Percentiles rank a stretch among this genome's conserved stretches.
phyloP scores from a whole-genome alignment of 345 rosid species.

The Eucalyptus tenuipes region DNA sequence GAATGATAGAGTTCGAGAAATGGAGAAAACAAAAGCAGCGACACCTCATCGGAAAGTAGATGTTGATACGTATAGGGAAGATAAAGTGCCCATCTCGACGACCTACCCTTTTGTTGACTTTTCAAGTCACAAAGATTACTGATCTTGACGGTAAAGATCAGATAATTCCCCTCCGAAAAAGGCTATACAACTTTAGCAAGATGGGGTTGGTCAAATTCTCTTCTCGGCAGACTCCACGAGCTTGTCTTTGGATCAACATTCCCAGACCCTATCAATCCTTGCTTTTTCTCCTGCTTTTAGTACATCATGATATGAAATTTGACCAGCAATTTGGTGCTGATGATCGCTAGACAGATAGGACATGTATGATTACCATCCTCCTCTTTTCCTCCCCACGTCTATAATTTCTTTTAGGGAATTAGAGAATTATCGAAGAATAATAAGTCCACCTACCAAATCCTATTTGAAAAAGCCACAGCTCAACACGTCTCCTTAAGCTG shows the following conservation, averaged over 20 bases:
- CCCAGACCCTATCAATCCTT: not conserved
- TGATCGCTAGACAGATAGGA: constrained; percentile 3
- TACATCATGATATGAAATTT: not conserved
- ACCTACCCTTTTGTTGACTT: not conserved
- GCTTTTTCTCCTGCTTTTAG: not conserved
- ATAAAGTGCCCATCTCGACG: not conserved
- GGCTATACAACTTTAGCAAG: not conserved
- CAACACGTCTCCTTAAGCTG: not conserved
- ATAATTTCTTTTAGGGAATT: not conserved
- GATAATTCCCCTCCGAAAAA: not conserved
- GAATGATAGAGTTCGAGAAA: not conserved
- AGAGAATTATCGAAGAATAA: not conserved
- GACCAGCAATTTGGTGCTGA: not conserved
- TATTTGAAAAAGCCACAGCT: not conserved
- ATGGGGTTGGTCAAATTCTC: not conserved
- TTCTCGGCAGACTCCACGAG: not conserved
- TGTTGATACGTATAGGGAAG: not conserved
- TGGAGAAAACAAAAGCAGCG: not conserved
- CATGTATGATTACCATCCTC: constrained; percentile 8
- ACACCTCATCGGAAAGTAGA: not conserved
- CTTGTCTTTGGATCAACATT: not conserved
- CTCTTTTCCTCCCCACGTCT: not conserved
- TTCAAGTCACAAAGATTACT: not conserved
- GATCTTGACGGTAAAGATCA: not conserved
- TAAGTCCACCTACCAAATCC: not conserved